Conservation (phyloP, 2,329 filamentous ascomycete genomes). For the Ophiostoma angusticollis region DNA sequence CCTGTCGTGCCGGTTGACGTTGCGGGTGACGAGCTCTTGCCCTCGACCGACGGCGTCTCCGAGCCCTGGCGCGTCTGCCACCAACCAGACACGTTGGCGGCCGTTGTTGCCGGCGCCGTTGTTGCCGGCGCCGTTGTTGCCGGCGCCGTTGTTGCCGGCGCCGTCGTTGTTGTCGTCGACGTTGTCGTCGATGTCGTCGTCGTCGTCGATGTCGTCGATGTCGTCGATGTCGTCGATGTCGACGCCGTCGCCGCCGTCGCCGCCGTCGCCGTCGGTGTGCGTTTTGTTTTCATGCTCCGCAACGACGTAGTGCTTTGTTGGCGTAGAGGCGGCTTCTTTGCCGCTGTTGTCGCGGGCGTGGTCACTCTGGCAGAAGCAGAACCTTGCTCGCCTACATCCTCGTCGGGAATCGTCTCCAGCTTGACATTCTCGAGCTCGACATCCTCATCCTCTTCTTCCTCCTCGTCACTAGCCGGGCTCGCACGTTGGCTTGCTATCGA, state of each 20-base stretch:
- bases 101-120: not conserved
- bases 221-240: slow-evolving; percentile 10
- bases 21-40: slow-evolving; percentile 40
- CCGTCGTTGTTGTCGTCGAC: slow-evolving; percentile 17
- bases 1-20: slow-evolving; percentile 32
- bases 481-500: slow-evolving; percentile 25
- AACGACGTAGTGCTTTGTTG: slow-evolving; percentile 28
- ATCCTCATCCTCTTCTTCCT: slow-evolving; percentile 32
- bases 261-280: not conserved
- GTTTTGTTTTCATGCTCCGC: slow-evolving; percentile 23
- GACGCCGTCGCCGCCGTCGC: not conserved
- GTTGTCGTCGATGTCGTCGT: not conserved
- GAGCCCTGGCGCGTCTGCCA: slow-evolving; percentile 28
- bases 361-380: slow-evolving; percentile 10
- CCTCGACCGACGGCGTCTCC: slow-evolving; percentile 40
- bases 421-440: slow-evolving; percentile 28
- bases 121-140: slow-evolving; percentile 13
- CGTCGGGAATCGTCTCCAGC: slow-evolving; percentile 42
- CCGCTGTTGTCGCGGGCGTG: not conserved
- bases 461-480: slow-evolving; percentile 41
- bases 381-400: slow-evolving; percentile 24
- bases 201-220: slow-evolving; percentile 9
- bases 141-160: not conserved
- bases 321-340: slow-evolving; percentile 18
- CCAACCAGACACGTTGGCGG: not conserved